Percentiles rank a stretch among this genome's conserved stretches.
phyloP scores from a whole-genome alignment of 2,329 filamentous ascomycete genomes.

The Basipetospora chlamydospora region DNA sequence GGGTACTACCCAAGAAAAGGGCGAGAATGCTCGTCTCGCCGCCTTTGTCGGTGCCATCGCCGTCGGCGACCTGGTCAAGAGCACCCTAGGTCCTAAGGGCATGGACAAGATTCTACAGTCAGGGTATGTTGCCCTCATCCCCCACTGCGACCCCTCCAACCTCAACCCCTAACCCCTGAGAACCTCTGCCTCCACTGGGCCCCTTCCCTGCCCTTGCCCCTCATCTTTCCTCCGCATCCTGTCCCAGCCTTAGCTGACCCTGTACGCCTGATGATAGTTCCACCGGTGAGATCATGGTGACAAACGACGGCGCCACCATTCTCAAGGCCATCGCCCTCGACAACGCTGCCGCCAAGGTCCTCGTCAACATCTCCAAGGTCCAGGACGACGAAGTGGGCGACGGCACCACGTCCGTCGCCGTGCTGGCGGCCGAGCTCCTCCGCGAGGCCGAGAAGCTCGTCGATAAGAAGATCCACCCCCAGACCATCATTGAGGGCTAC shows the following conservation, averaged over 20 bases:
- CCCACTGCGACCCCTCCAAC: too few species aligned
- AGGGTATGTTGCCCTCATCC: slow-evolving; percentile 46
- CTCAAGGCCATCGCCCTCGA: slow-evolving; percentile 97
- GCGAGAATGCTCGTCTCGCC: slow-evolving; percentile 96
- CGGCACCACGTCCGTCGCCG: slow-evolving; percentile 94
- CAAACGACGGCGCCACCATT: slow-evolving; percentile 96
- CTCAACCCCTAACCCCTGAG: too few species aligned
- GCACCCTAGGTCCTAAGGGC: slow-evolving; percentile 89
- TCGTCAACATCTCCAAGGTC: slow-evolving; percentile 98
- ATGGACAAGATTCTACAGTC: slow-evolving; percentile 99
- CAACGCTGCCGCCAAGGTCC: slow-evolving; percentile 93
- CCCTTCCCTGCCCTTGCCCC: too few species aligned
- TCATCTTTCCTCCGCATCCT: too few species aligned
- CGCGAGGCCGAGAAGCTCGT: slow-evolving; percentile 95
- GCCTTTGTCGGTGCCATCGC: slow-evolving; percentile 97
- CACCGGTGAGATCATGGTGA: slow-evolving; percentile 94
- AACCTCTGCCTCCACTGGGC: too few species aligned
- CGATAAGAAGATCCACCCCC: slow-evolving; percentile 95
- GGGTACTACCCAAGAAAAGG: slow-evolving; percentile 94
- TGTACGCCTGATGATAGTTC: slow-evolving; percentile 44
- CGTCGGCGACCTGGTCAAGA: slow-evolving; percentile 94
- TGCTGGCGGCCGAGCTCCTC: slow-evolving; percentile 85
- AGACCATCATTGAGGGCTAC: slow-evolving; percentile 98
- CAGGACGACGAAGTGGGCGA: slow-evolving; percentile 98
- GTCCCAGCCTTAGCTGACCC: too few species aligned